These are phyloP conservation scores for Pythium dissotocum DNA, from an alignment of 352 stramenopile species.

Conservation along the genomic window DNA sequence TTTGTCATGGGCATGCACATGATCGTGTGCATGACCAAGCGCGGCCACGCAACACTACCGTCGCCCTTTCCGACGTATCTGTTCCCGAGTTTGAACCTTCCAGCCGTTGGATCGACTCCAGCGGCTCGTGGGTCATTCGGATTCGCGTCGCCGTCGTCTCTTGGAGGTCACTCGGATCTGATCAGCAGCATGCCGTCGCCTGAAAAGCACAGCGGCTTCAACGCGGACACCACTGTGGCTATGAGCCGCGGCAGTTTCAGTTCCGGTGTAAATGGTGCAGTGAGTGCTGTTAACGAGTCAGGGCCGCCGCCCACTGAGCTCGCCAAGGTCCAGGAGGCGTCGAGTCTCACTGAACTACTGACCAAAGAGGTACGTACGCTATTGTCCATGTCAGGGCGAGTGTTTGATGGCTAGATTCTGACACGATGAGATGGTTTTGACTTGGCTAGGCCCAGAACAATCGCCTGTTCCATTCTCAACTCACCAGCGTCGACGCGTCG, in stretches of 20 bases:
- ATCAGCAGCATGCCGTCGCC: constrained; percentile 46
- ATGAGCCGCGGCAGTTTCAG: constrained; percentile 4
- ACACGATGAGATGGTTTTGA: not conserved
- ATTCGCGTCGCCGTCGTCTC: not conserved
- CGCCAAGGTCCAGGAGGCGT: constrained; percentile 33
- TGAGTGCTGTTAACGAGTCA: not conserved
- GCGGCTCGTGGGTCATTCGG: not conserved
- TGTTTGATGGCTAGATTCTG: not conserved
- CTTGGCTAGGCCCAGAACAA: constrained; percentile 36
- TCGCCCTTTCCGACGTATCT: constrained; percentile 52
- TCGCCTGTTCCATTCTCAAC: constrained; percentile 30
- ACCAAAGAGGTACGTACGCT: constrained; percentile 32
- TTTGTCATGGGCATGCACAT: constrained; percentile 79
- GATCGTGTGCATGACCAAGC: constrained; percentile 79
- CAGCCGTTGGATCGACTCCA: constrained; percentile 8
- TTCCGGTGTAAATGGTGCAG: not conserved
- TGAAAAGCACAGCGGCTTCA: constrained; percentile 23
- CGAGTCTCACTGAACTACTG: constrained; percentile 46
- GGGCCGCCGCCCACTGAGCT: constrained; percentile 20
- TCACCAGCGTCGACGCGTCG: constrained; percentile 38
- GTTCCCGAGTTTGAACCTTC: constrained; percentile 62
- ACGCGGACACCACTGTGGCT: not conserved
- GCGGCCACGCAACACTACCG: constrained; percentile 51
- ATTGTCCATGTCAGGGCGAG: no score
- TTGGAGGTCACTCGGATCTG: constrained; percentile 9